Evolutionary conservation across 2,329 filamentous ascomycete species (phyloP).

Genomic region (Alternaria viburni): DNA sequence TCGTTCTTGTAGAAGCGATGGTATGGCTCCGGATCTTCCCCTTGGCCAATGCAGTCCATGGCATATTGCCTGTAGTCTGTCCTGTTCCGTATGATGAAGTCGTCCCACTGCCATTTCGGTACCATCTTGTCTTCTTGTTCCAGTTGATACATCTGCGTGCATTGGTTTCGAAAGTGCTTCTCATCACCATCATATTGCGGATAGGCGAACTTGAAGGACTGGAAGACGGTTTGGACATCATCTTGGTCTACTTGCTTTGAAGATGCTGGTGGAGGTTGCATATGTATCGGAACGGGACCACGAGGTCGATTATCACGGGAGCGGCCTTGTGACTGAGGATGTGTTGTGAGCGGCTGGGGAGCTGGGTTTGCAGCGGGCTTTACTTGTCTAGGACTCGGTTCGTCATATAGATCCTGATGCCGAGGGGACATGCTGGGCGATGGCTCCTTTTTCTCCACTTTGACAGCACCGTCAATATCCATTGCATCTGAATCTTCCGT

Average conservation of each 20-base stretch:
- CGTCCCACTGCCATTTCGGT: constrained; percentile 49
- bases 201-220: constrained; percentile 41
- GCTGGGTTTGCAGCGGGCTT: neutral
- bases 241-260: neutral
- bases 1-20: constrained; percentile 44
- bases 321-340: neutral
- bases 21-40: constrained; percentile 35
- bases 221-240: constrained; percentile 19
- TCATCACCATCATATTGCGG: constrained; percentile 43
- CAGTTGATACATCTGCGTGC: constrained; percentile 35
- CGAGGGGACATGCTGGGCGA: constrained; percentile 22
- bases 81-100: constrained; percentile 45
- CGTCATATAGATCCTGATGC: constrained; percentile 26
- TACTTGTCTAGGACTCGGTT: constrained; percentile 10
- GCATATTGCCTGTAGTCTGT: constrained; percentile 41
- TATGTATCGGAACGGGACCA: neutral
- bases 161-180: constrained; percentile 43
- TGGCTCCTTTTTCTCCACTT: neutral
- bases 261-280: neutral
- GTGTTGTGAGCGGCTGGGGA: neutral
- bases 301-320: neutral
- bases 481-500: constrained; percentile 9
- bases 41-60: constrained; percentile 27
- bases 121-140: constrained; percentile 41
- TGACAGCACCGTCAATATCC: constrained; percentile 4